Evolutionary conservation across 2,329 filamentous ascomycete species (phyloP), one percentile per base, ranked within the genome.

Genomic region (Colletotrichum paranaense): DNA sequence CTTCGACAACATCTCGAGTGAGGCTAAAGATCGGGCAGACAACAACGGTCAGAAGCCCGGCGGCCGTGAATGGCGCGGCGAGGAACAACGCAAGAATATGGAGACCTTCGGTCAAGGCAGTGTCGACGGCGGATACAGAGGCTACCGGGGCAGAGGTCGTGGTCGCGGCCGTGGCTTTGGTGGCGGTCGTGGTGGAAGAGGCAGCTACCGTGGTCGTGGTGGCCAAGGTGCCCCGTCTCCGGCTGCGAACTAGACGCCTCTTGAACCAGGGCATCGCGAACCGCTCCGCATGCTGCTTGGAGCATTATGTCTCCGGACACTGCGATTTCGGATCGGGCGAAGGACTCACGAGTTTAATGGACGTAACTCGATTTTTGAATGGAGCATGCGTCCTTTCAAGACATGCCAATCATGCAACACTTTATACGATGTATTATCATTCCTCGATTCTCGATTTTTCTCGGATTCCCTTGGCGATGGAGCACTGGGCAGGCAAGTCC

Each of bases 21-120:
- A 99, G 81, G 90, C 94, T 75, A 97, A 94, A 82, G 97, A 99
- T 76, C 91, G 97, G 56, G 92, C 94, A 64, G 94, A 96, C 74
- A 92, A 92, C 52, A 87, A 87, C 55, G 89, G 88, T 5, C 89
- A 91, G 75, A 91, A 91, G 81, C 88, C 91, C n/a, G 92, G 93
- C 70, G 95, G 95, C 38, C 91, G 94, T 60, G 95, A 97, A 81
- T 97, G 97, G 91, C 92, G 97, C 67, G 93, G 92, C 52, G 95
- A 98, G 82, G 97, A 98, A 82, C 94, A 97, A 81, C 95, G 93
- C 82, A 95, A 95, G 85, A 98, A 98, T 81, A 94, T 99, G 80
- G 97, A 99, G 85, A 99, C 97, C 0, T 99, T 99, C 77, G 97
- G 97, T 9, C 95, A 98, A 82, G 95, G 95, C 66, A 98, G 95